Base-by-base conservation (phyloP, 441 rosid genomes). In the Erysimum cheiri region DNA sequence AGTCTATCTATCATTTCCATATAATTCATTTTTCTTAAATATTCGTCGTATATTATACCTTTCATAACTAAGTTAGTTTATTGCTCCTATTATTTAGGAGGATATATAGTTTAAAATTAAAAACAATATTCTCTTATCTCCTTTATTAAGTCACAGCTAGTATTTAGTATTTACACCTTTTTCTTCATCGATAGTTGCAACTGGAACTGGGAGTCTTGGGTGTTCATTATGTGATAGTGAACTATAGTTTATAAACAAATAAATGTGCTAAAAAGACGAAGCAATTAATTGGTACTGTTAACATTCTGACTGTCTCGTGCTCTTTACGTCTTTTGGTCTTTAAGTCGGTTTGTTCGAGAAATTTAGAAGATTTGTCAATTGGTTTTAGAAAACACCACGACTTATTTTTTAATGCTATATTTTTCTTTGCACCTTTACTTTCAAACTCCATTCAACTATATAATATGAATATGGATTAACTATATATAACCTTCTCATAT, bases 131-230 rank as follows among this genome's bases (percentile, higher is more conserved):
- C 9, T 15, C 17, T 46, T 15, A 8, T 46, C 24, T 8, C 24
- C 22, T 43, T 43, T 44, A 17, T 46, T 46, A 7, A 46, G 7
- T 46, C 6, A 46, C 22, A 46, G 22, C n/a, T n/a, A n/a, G n/a
- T 19, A 19, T 19, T 19, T 19, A 1, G 50, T 46, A 46, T 15
- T 14, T 28, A 48, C 7, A 37, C 26, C 10, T 36, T 58, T 58
- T 69, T 64, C 24, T 1, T 35, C 17, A 28, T 69, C 32, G 24
- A 57, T 68, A 15, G 66, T 48, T 69, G 73, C 40, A 70, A 60
- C 60, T 49, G 12, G 60, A 69, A 29, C n/a, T 54, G 48, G 11
- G 28, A 15, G 13, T 48, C 22, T n/a, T 48, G 17, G 8, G 29
- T 58, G 53, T 47, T 14, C 60, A 37, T 22, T 40, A 48, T 17